These are phyloP conservation scores for Parastagonospora avenae DNA, from an alignment of 2,329 filamentous ascomycete genomes.

Conservation along the genomic window DNA sequence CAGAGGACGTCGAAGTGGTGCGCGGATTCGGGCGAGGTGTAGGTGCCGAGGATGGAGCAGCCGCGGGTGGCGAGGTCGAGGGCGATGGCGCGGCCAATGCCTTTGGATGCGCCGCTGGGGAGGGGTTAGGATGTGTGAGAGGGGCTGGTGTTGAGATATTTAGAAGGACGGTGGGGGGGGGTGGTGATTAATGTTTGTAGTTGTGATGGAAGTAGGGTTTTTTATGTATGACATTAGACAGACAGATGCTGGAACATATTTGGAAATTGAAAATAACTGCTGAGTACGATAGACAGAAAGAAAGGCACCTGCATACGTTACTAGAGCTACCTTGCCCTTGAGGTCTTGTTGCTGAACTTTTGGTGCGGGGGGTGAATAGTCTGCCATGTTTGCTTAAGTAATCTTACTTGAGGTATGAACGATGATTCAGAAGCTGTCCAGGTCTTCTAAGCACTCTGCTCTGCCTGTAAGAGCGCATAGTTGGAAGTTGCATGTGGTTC, in stretches of 20 bases:
- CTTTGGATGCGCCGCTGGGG: slow-evolving; percentile 33
- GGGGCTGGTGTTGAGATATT: neutral
- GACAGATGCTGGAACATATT: neutral
- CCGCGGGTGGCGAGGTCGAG: slow-evolving; percentile 36
- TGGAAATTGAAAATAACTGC: too few species aligned
- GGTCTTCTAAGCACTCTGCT: too few species aligned
- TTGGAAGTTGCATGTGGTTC: too few species aligned
- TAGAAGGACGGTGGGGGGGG: too few species aligned
- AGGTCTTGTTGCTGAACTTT: slow-evolving; percentile 35
- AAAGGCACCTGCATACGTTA: slow-evolving; percentile 26
- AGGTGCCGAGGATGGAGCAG: slow-evolving; percentile 37
- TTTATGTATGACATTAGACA: too few species aligned
- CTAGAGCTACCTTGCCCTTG: slow-evolving; percentile 35
- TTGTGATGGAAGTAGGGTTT: too few species aligned
- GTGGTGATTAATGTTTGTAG: too few species aligned
- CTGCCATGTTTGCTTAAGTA: slow-evolving; percentile 16
- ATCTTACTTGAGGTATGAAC: neutral
- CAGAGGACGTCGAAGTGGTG: slow-evolving; percentile 31
- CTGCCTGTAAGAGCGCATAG: too few species aligned
- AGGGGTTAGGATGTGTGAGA: neutral
- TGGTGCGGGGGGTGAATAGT: slow-evolving; percentile 24
- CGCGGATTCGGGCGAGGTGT: slow-evolving; percentile 27
- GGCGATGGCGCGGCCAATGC: slow-evolving; percentile 37
- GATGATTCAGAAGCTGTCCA: too few species aligned
- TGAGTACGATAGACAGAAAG: neutral